Percentiles rank a stretch among this genome's conserved stretches.
Conservation (phyloP, 2,329 filamentous ascomycete genomes). For the Ophiostoma ulmi region DNA sequence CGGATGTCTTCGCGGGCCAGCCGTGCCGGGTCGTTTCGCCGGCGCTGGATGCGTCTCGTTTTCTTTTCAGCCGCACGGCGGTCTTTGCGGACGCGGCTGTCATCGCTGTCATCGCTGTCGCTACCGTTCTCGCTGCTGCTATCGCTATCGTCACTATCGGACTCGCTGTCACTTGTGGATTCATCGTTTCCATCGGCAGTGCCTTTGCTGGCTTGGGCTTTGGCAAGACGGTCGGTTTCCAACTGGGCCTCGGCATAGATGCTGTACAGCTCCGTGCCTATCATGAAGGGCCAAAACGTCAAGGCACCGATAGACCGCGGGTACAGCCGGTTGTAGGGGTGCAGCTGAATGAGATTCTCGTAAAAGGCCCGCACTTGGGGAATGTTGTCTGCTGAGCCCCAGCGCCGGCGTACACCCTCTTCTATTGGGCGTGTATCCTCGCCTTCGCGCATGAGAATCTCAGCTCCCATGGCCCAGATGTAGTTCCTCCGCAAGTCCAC, state of each 20-base stretch:
- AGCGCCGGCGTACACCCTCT: conserved; percentile 30
- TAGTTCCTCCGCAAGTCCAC: conserved; percentile 65
- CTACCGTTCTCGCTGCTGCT: conserved; percentile 20
- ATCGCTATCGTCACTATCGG: not conserved
- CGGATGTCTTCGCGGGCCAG: conserved; percentile 40
- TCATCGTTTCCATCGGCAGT: too few relatives aligned
- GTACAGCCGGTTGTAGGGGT: conserved; percentile 61
- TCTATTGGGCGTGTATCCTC: conserved; percentile 29
- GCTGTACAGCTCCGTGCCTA: conserved; percentile 75
- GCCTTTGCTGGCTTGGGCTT: not conserved
- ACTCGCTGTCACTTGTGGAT: conserved; percentile 22
- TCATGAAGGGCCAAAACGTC: conserved; percentile 77
- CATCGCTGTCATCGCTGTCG: conserved; percentile 23
- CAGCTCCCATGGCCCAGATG: conserved; percentile 79
- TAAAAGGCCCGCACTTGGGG: conserved; percentile 57
- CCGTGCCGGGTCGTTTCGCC: conserved; percentile 26
- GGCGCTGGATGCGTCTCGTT: not conserved
- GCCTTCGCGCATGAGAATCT: conserved; percentile 66
- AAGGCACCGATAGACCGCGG: conserved; percentile 58
- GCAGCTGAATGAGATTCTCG: conserved; percentile 69
- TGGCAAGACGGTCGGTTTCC: conserved; percentile 39
- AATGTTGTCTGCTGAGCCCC: conserved; percentile 45
- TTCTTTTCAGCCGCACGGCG: not conserved
- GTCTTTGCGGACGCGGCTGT: not conserved
- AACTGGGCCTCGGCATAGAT: conserved; percentile 55